Base-by-base conservation (phyloP, 371 early-diverging fungal species). In the Fennellomyces sp. region DNA sequence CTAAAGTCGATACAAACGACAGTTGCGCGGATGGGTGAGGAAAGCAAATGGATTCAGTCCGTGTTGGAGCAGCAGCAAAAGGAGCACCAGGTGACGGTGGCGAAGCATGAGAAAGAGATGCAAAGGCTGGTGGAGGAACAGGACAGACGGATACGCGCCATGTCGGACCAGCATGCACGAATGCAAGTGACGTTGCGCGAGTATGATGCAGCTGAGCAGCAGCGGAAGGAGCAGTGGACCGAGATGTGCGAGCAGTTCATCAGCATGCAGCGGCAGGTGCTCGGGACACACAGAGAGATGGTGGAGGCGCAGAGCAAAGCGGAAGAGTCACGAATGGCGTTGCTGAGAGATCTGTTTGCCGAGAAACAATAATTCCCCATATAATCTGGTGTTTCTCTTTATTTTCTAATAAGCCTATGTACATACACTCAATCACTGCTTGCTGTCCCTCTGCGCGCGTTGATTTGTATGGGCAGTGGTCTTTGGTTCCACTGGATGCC, bases 401-500 rank as follows among this genome's bases (percentile, higher is more conserved):
- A 7, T 31, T 21, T 15, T 28, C 29, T n/a, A n/a, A 17, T 5
- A 29, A n/a, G 17, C 30, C 17, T 49, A 33, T 52, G 33, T 33
- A 52, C 30, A 28, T 30, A 50, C 49, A 28, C 25, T 12, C 23
- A 28, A 10, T 45, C 10, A 23, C 31, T n/a, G n/a, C n/a, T n/a
- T n/a, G n/a, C n/a, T n/a, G n/a, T n/a, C n/a, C n/a, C n/a, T n/a
- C n/a, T n/a, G 13, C 25, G 33, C n/a, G 15, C 26, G 21, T 55
- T 54, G 29, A 65, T 65, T 7, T 60, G 60, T 19, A 65, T 65
- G 7, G 65, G 65, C 15, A 60, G 56, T 17, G 58, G 56, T 63
- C 55, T 64, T 30, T 63, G 63, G 10, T 47, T 61, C 66, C 66
- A 66, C 17, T 47, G 56, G 27, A 63, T 26, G 19, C 60, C 68